A percentile compares a stretch with the other conserved stretches of the same genome.
Conservation (phyloP, 2,329 filamentous ascomycete species). For the Phialocephala sp. region DNA sequence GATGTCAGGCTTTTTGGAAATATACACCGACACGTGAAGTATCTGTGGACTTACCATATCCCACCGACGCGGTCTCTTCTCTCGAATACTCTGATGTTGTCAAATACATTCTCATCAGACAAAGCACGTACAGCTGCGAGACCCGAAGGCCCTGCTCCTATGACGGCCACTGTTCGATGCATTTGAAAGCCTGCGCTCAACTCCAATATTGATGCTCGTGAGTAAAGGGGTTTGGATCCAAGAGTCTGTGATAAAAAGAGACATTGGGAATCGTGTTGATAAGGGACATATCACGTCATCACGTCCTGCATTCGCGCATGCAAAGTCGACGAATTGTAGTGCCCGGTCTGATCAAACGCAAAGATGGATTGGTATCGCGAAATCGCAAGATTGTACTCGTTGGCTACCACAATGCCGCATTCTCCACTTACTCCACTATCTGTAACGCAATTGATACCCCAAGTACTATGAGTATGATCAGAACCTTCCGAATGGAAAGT, state of each 20-base stretch:
- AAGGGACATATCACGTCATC: neutral
- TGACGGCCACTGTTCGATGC: constrained; percentile 55
- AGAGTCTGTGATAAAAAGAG: neutral
- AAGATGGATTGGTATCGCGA: neutral
- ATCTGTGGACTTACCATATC: constrained; percentile 53
- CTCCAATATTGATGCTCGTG: neutral
- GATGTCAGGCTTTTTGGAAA: neutral
- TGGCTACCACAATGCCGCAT: neutral
- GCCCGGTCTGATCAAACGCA: neutral
- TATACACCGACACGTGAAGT: neutral
- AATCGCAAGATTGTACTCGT: neutral
- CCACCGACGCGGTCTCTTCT: constrained; percentile 61
- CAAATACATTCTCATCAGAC: constrained; percentile 59
- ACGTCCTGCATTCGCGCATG: neutral
- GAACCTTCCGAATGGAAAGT: too few species aligned
- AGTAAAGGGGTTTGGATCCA: neutral
- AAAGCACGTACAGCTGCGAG: constrained; percentile 63
- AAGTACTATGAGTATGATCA: too few species aligned
- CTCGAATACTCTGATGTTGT: constrained; percentile 64
- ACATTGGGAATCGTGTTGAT: neutral
- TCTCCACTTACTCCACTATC: neutral
- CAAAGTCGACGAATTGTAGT: neutral
- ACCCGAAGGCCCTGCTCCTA: constrained; percentile 63
- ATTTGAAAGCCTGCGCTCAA: neutral
- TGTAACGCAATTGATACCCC: neutral